phyloP scores from a whole-genome alignment of 148 eudicot species.

The Nyssa sinensis region DNA sequence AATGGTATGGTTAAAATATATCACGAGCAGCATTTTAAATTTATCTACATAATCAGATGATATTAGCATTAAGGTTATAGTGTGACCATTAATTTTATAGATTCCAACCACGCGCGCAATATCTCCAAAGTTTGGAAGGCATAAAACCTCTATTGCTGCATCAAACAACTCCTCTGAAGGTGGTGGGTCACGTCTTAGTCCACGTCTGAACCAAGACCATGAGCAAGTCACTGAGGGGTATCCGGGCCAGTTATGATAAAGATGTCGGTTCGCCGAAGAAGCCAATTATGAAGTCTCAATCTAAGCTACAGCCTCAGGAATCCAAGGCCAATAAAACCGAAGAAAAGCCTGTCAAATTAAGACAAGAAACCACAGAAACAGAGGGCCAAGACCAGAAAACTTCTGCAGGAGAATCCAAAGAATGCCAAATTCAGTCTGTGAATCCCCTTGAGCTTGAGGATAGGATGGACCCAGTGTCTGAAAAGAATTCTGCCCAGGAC shows the following conservation, averaged over 20 bases:
- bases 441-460: conserved; percentile 24
- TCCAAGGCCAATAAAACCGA: conserved; percentile 25
- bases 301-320: conserved; percentile 46
- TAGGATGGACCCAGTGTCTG: conserved; percentile 12
- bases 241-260: conserved; percentile 29
- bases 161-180: conserved; percentile 36
- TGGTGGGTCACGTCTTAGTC: conserved; percentile 41
- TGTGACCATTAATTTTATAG: conserved; percentile 32
- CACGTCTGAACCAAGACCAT: conserved; percentile 32
- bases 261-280: conserved; percentile 40
- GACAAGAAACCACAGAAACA: conserved; percentile 34
- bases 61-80: conserved; percentile 5
- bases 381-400: conserved; percentile 27
- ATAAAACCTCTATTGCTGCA: conserved; percentile 42
- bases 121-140: conserved; percentile 94
- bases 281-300: conserved; percentile 36
- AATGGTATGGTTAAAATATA: too few species aligned
- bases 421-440: conserved; percentile 20
- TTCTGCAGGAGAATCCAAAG: conserved; percentile 24
- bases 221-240: conserved; percentile 33
- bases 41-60: neutral
- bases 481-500: conserved; percentile 18
- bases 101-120: conserved; percentile 85
- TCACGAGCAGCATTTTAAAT: too few species aligned
- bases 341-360: conserved; percentile 33